phyloP scores from a whole-genome alignment of 2,329 filamentous ascomycete species.

The Metarhizium brunneum region DNA sequence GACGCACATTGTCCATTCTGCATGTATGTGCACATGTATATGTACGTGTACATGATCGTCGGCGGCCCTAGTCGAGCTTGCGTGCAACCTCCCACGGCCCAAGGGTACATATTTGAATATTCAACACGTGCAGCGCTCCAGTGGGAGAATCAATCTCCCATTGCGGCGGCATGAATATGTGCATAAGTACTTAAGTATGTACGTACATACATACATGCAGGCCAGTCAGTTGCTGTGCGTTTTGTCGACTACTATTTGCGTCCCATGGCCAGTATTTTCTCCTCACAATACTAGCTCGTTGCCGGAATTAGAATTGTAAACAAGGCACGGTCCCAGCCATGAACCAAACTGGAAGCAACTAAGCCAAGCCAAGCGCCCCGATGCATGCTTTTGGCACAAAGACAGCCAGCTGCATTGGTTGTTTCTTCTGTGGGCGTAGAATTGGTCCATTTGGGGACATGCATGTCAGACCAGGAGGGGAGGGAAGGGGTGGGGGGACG shows the following conservation, averaged over 20 bases:
- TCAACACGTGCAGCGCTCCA: too few relatives aligned
- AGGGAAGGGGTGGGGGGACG: background rate
- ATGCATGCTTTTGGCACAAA: background rate
- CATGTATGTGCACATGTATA: background rate
- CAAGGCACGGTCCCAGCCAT: background rate
- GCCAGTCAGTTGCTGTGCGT: too few relatives aligned
- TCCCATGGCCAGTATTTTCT: too few relatives aligned
- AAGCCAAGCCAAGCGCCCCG: background rate
- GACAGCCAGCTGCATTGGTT: background rate
- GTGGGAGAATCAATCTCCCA: too few relatives aligned
- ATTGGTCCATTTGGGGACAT: background rate
- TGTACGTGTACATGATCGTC: too few relatives aligned
- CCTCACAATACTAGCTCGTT: background rate
- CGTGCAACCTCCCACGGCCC: too few relatives aligned
- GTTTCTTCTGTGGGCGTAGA: background rate
- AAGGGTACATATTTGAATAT: too few relatives aligned
- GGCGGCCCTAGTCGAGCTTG: too few relatives aligned
- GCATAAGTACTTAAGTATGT: too few relatives aligned
- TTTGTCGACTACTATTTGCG: too few relatives aligned
- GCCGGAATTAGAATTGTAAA: background rate
- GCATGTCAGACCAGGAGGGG: background rate
- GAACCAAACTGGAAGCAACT: background rate
- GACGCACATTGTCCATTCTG: background rate
- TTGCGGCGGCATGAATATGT: too few relatives aligned
- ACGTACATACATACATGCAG: too few relatives aligned